Evolutionary conservation across 2,329 filamentous ascomycete genomes (phyloP).

Genomic region (Coccinonectria pachysandricola): DNA sequence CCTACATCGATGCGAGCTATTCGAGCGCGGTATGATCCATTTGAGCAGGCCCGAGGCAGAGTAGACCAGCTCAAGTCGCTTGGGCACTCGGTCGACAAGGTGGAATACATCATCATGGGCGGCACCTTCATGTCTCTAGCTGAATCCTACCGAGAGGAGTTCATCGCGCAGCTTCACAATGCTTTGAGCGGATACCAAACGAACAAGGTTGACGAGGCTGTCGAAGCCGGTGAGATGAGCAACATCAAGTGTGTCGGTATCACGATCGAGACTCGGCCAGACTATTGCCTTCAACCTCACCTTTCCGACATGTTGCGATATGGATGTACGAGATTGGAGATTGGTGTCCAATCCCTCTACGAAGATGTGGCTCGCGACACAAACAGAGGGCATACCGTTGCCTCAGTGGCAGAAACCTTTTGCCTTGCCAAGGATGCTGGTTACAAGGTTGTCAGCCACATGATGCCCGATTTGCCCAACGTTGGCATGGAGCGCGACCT

Average conservation of each 20-base stretch:
- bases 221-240: slow-evolving; percentile 89
- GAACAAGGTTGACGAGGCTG: slow-evolving; percentile 87
- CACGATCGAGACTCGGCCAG: slow-evolving; percentile 92
- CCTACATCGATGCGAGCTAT: slow-evolving; percentile 98
- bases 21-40: slow-evolving; percentile 91
- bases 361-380: slow-evolving; percentile 98
- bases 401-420: slow-evolving; percentile 91
- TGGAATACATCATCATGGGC: slow-evolving; percentile 99
- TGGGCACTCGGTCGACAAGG: slow-evolving; percentile 95
- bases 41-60: slow-evolving; percentile 89
- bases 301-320: slow-evolving; percentile 95
- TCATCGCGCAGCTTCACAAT: slow-evolving; percentile 94
- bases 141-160: slow-evolving; percentile 79
- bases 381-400: slow-evolving; percentile 92
- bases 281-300: slow-evolving; percentile 95
- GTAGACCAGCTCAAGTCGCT: slow-evolving; percentile 95
- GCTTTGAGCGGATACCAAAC: slow-evolving; percentile 94
- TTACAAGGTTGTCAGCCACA: slow-evolving; percentile 98
- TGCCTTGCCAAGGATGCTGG: slow-evolving; percentile 95
- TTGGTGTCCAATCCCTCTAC: slow-evolving; percentile 93
- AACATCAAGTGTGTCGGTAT: slow-evolving; percentile 97
- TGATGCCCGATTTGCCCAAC: slow-evolving; percentile 98
- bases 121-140: slow-evolving; percentile 97
- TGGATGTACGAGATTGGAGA: slow-evolving; percentile 86
- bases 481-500: slow-evolving; percentile 97